Evolutionary conservation across 805 yeast species (phyloP), one percentile per base, ranked within the genome.

Genomic region (Saccharomyces cerevisiae): DNA sequence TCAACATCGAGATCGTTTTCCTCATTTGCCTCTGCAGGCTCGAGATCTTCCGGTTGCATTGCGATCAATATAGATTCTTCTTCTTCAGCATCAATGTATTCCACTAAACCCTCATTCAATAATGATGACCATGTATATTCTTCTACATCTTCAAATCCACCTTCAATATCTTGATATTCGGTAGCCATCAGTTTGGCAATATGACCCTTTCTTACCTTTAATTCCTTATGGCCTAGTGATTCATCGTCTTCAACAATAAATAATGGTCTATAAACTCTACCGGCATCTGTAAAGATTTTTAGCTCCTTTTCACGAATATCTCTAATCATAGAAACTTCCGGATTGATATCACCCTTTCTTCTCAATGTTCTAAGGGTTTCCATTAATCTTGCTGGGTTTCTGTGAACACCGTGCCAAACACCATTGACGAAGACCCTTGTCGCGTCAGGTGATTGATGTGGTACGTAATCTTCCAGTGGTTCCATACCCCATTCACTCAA

Each of bases 401-500:
- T 83, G 69, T 92, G 98, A 41, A 95, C 92, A 76, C 99, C 99
- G 51, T 91, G 95, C 99, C 99, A 94, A 53, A 92, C 97, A 79
- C 99, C 99, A 68, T 94, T 94, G 52, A 94, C 95, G 70, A 94
- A 94, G 53, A 94, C 91, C 73, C 96, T 82, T 1, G 97, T 91
- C 32, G 96, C 89, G 68, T 87, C 89, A 47, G 92, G 91, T 53
- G 89, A 84, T 59, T 89, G 89, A 57, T 89, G 89, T 32, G 99
- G 98, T 53, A 87, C 90, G 69, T 89, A 94, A 68, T 91, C 97
- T 68, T 94, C 96, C 63, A 94, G 78, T 17, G 97, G 96, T 73
- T 94, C 98, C 89, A 94, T 84, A 73, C 99, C 99, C 97, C 98
- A 94, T 75, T 94, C 99, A 72, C 92, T 96, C 73, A 94, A 79